Percentiles rank a stretch among this genome's conserved stretches.
These are phyloP conservation scores for Escovopsis weberi DNA, from an alignment of 2,329 filamentous ascomycete species.

Conservation along the genomic window DNA sequence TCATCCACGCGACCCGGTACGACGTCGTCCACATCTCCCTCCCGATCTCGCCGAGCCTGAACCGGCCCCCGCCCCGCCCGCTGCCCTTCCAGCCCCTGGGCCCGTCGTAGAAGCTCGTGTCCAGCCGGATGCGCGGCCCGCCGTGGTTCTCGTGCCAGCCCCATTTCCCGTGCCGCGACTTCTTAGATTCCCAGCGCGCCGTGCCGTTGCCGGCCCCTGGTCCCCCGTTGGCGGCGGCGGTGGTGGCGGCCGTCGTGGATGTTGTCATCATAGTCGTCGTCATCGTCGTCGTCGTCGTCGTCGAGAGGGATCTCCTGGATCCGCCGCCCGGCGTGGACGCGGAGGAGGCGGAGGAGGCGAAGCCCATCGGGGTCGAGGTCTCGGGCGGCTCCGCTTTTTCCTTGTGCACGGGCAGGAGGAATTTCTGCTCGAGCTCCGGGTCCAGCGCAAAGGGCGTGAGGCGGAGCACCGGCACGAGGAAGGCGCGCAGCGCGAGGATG, in stretches of 20 bases:
- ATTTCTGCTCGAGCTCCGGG: constrained; percentile 13
- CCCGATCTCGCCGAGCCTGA: constrained; percentile 30
- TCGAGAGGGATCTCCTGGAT: background rate
- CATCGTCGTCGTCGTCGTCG: background rate
- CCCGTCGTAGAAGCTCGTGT: constrained; percentile 31
- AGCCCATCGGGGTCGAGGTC: background rate
- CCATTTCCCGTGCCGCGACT: constrained; percentile 20
- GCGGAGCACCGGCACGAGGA: constrained; percentile 40
- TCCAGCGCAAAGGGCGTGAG: constrained; percentile 40
- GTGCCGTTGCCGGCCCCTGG: constrained; percentile 8
- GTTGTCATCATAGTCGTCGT: no score
- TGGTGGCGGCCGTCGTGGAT: no score
- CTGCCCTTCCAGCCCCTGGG: constrained; percentile 19
- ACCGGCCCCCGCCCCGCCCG: constrained; percentile 12
- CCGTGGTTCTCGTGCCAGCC: constrained; percentile 23
- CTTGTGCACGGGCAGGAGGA: constrained; percentile 28
- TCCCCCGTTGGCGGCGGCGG: no score
- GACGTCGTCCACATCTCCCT: constrained; percentile 48
- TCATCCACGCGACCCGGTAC: constrained; percentile 49
- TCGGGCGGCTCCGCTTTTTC: constrained; percentile 34
- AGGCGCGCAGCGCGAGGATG: constrained; percentile 36
- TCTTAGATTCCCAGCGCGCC: constrained; percentile 13
- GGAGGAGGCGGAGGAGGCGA: constrained; percentile 5
- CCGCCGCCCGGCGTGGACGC: constrained; percentile 7
- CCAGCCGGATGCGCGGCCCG: constrained; percentile 39